Conservation (phyloP, 495 filamentous ascomycete species). For the Copromyces sp. region DNA sequence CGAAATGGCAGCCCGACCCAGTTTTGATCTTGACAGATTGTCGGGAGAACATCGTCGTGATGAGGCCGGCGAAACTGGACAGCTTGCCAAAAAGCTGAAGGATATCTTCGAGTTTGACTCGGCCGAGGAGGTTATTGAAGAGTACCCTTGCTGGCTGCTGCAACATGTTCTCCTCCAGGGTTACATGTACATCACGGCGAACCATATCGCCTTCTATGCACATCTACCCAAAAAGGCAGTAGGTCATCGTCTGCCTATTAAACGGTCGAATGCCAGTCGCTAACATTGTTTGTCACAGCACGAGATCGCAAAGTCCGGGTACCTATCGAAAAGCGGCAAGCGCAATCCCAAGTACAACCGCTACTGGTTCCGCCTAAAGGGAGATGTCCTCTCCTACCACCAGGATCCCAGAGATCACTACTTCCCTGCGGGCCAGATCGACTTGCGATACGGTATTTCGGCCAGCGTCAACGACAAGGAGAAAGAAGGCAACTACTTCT, state of each 20-base stretch:
- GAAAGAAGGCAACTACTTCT: constrained; percentile 66
- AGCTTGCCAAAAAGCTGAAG: constrained; percentile 60
- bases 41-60: constrained; percentile 21
- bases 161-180: constrained; percentile 90
- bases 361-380: constrained; percentile 95
- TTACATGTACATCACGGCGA: constrained; percentile 91
- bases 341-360: constrained; percentile 83
- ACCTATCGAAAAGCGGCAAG: constrained; percentile 79
- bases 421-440: constrained; percentile 86
- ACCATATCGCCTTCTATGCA: constrained; percentile 94
- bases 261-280: background rate
- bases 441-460: constrained; percentile 84
- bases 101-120: constrained; percentile 83
- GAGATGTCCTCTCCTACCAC: constrained; percentile 92
- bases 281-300: constrained; percentile 41
- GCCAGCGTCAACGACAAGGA: constrained; percentile 64
- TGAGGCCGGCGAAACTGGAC: constrained; percentile 25
- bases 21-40: constrained; percentile 39
- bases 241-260: constrained; percentile 18
- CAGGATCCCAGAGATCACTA: constrained; percentile 74
- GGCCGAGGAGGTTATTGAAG: constrained; percentile 77
- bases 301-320: constrained; percentile 74
- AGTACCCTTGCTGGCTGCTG: constrained; percentile 91
- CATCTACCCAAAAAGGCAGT: constrained; percentile 87
- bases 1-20: constrained; percentile 45